Percentiles rank a stretch among this genome's conserved stretches.
phyloP scores from a whole-genome alignment of 495 filamentous ascomycete species.

The Cercophora sp. region DNA sequence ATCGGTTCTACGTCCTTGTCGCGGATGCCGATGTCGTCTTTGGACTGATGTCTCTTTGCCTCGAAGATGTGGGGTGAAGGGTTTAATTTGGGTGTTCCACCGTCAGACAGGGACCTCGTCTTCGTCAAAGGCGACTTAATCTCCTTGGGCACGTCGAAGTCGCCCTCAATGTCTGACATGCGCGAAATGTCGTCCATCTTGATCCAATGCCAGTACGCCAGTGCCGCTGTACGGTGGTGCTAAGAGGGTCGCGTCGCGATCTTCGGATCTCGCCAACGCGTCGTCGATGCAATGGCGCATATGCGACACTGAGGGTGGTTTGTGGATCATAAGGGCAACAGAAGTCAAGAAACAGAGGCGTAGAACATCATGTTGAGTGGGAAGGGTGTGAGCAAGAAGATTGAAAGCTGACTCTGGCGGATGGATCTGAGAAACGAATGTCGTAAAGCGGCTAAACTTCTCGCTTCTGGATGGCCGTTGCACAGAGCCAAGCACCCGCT shows the following conservation, averaged over 20 bases:
- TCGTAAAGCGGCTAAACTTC: neutral
- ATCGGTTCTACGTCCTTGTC: constrained; percentile 33
- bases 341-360: too few relatives aligned
- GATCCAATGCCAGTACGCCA: too few relatives aligned
- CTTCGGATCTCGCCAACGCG: too few relatives aligned
- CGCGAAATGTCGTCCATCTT: constrained; percentile 19
- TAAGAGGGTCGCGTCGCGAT: too few relatives aligned
- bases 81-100: constrained; percentile 51
- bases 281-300: too few relatives aligned
- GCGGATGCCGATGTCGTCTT: constrained; percentile 69
- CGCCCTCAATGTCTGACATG: constrained; percentile 26
- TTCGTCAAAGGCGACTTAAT: constrained; percentile 26
- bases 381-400: neutral
- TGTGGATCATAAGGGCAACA: too few relatives aligned
- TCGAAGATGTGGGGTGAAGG: constrained; percentile 66
- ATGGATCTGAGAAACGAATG: neutral
- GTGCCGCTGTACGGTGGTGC: too few relatives aligned
- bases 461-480: constrained; percentile 1
- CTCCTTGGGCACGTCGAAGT: neutral
- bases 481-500: neutral
- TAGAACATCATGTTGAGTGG: too few relatives aligned
- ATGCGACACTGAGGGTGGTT: too few relatives aligned
- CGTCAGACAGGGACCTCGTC: constrained; percentile 48
- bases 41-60: constrained; percentile 51
- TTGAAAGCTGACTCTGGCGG: neutral